Evolutionary conservation across 2,329 filamentous ascomycete species (phyloP).

Genomic region (Curvularia eragrostidis): DNA sequence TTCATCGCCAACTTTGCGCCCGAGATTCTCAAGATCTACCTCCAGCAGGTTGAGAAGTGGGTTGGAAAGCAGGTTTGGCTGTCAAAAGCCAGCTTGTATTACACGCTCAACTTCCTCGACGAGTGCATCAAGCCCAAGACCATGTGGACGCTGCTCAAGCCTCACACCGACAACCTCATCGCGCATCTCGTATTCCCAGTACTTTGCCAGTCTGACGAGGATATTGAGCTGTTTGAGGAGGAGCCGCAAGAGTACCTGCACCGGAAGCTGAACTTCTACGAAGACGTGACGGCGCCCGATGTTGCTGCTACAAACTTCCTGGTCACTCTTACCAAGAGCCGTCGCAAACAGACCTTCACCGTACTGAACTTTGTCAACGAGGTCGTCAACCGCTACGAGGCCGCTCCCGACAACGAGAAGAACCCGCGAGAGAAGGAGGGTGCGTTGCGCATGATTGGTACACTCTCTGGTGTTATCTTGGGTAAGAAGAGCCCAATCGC

Average conservation of each 20-base stretch:
- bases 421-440: slow-evolving; percentile 96
- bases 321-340: slow-evolving; percentile 89
- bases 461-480: slow-evolving; percentile 88
- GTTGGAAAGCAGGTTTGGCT: slow-evolving; percentile 93
- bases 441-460: slow-evolving; percentile 95
- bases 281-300: slow-evolving; percentile 94
- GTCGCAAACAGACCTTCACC: slow-evolving; percentile 94
- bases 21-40: slow-evolving; percentile 93
- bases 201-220: slow-evolving; percentile 88
- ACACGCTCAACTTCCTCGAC: slow-evolving; percentile 93
- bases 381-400: slow-evolving; percentile 91
- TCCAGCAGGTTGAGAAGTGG: slow-evolving; percentile 96
- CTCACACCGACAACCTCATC: slow-evolving; percentile 90
- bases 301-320: slow-evolving; percentile 97
- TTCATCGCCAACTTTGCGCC: slow-evolving; percentile 93
- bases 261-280: slow-evolving; percentile 96
- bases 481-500: slow-evolving; percentile 99
- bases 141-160: slow-evolving; percentile 94
- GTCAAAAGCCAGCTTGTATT: slow-evolving; percentile 90
- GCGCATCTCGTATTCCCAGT: slow-evolving; percentile 96
- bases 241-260: slow-evolving; percentile 97
- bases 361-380: slow-evolving; percentile 95
- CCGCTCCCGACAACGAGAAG: slow-evolving; percentile 84
- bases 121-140: slow-evolving; percentile 97
- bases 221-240: slow-evolving; percentile 90